phyloP scores from a whole-genome alignment of 2,329 filamentous ascomycete genomes.

The Biscogniauxia sp. region DNA sequence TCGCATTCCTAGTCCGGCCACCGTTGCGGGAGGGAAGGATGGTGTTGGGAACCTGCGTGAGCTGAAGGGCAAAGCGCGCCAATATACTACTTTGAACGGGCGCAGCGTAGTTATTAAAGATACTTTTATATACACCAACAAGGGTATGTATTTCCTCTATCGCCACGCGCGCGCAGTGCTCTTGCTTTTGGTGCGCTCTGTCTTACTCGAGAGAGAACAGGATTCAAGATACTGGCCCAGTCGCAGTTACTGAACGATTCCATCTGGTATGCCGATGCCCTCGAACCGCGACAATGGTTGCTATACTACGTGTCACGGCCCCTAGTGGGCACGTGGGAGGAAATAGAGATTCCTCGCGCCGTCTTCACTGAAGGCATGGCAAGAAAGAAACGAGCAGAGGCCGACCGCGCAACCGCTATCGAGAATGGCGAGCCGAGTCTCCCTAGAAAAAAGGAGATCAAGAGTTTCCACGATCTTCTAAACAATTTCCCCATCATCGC shows the following conservation, averaged over 20 bases:
- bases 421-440: conserved; percentile 45
- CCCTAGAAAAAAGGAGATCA: conserved; percentile 83
- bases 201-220: conserved; percentile 41
- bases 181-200: conserved; percentile 19
- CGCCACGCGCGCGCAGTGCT: conserved; percentile 3
- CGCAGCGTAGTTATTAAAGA: conserved; percentile 94
- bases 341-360: conserved; percentile 69
- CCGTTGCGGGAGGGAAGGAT: conserved; percentile 55
- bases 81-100: conserved; percentile 89
- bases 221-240: conserved; percentile 89
- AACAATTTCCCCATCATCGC: conserved; percentile 94
- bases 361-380: conserved; percentile 47
- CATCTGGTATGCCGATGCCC: conserved; percentile 85
- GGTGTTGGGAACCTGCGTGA: conserved; percentile 69
- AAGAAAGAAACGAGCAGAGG: conserved; percentile 38
- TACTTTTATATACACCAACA: conserved; percentile 89
- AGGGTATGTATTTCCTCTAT: conserved; percentile 58
- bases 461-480: conserved; percentile 83
- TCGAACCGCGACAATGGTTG: conserved; percentile 90
- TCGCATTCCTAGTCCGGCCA: conserved; percentile 64
- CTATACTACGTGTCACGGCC: conserved; percentile 94
- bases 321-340: conserved; percentile 78
- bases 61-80: conserved; percentile 86
- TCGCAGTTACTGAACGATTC: conserved; percentile 81
- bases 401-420: conserved; percentile 35